phyloP scores from a whole-genome alignment of 768 basidiomycete genomes.

The Pleurotus sapidus region DNA sequence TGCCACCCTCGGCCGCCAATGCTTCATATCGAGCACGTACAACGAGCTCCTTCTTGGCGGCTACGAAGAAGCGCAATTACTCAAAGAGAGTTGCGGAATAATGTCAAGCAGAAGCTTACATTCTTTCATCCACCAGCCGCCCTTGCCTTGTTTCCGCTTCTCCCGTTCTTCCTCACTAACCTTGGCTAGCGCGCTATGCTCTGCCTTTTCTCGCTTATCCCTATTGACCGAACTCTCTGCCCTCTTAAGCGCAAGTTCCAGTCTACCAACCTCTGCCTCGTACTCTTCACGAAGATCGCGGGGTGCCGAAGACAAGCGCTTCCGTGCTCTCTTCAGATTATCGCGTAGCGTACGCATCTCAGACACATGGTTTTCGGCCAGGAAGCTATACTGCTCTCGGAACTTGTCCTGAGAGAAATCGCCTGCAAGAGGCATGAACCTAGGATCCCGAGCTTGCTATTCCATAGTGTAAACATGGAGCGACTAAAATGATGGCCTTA shows the following conservation, averaged over 20 bases:
- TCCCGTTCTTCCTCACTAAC: constrained; percentile 56
- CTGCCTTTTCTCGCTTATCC: constrained; percentile 66
- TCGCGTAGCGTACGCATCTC: constrained; percentile 68
- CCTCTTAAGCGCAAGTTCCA: constrained; percentile 75
- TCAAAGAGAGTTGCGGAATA: constrained; percentile 5
- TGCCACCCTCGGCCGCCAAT: constrained; percentile 73
- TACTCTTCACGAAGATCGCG: constrained; percentile 55
- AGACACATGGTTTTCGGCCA: constrained; percentile 56
- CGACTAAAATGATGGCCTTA: constrained; percentile 2
- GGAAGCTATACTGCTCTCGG: constrained; percentile 69
- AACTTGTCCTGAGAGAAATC: constrained; percentile 65
- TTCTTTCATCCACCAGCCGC: constrained; percentile 82
- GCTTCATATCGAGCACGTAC: constrained; percentile 77
- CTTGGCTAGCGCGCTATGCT: constrained; percentile 61
- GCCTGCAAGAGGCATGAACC: constrained; percentile 76
- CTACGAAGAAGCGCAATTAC: constrained; percentile 34
- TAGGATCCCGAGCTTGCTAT: constrained; percentile 82
- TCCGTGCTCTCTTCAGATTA: constrained; percentile 66
- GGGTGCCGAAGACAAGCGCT: constrained; percentile 59
- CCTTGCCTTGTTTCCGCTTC: constrained; percentile 75
- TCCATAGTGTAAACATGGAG: constrained; percentile 1
- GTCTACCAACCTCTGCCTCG: constrained; percentile 61
- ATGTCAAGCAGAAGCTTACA: constrained; percentile 41
- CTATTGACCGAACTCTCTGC: constrained; percentile 76
- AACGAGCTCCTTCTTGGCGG: constrained; percentile 74